Conservation (phyloP, 345 rosid genomes). For the Melastoma malabathricum region DNA sequence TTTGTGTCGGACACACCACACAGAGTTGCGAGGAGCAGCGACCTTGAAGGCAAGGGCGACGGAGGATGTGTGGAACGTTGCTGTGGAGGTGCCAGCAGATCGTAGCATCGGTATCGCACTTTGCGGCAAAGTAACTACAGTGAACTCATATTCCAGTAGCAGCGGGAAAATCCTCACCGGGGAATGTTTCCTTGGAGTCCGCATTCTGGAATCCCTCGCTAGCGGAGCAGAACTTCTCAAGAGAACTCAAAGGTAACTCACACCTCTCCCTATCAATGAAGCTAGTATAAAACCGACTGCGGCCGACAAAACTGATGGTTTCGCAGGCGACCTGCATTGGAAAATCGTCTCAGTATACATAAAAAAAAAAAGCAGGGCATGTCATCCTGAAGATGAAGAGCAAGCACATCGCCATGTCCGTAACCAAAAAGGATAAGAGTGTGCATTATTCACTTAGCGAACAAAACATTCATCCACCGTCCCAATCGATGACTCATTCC, state of each 20-base stretch:
- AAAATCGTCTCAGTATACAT: constrained; percentile 76
- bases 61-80: constrained; percentile 71
- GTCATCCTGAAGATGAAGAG: constrained; percentile 87
- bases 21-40: constrained; percentile 91
- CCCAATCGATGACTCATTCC: not conserved
- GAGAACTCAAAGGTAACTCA: constrained; percentile 65
- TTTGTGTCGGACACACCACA: no score
- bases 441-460: constrained; percentile 7
- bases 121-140: constrained; percentile 21
- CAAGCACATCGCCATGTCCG: constrained; percentile 66
- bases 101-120: constrained; percentile 25
- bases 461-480: no score
- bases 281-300: not conserved
- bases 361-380: constrained; percentile 63
- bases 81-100: constrained; percentile 64
- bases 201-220: constrained; percentile 63
- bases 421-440: constrained; percentile 89
- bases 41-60: constrained; percentile 80
- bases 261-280: not conserved
- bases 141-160: constrained; percentile 19
- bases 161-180: constrained; percentile 47
- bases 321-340: constrained; percentile 92
- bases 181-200: constrained; percentile 40
- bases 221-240: constrained; percentile 80
- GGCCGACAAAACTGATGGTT: not conserved